These are phyloP conservation scores for Silene noctiflora DNA, from an alignment of 179 eudicot genomes.

Conservation along the genomic window DNA sequence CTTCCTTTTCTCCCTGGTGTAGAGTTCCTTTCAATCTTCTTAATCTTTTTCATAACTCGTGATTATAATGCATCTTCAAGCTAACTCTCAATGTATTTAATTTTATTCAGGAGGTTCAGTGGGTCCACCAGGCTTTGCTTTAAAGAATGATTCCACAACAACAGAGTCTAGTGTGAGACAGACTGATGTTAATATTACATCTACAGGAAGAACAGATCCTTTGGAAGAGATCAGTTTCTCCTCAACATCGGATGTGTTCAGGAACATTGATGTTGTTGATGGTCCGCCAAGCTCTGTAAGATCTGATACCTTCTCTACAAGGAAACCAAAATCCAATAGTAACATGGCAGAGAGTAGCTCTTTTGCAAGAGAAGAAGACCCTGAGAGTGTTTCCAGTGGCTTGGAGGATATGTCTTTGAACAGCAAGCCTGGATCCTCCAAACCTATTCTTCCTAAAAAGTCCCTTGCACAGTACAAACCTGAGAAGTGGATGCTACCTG, in stretches of 20 bases:
- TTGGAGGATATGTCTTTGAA: conserved; percentile 40
- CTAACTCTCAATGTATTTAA: neutral
- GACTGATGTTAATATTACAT: conserved; percentile 7
- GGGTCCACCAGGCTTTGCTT: conserved; percentile 30
- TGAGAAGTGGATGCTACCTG: conserved; percentile 86
- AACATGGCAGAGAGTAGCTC: conserved; percentile 32
- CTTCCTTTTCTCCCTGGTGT: neutral
- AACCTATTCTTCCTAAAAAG: conserved; percentile 36
- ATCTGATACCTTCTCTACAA: conserved; percentile 34
- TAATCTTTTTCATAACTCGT: neutral
- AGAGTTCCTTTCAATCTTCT: neutral
- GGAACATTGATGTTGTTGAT: conserved; percentile 29
- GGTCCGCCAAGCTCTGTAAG: conserved; percentile 36
- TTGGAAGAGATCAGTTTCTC: conserved; percentile 13
- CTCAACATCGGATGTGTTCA: conserved; percentile 29
- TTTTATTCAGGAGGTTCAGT: conserved; percentile 26
- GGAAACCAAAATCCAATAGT: conserved; percentile 27
- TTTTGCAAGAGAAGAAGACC: conserved; percentile 31
- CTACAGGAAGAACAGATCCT: conserved; percentile 24
- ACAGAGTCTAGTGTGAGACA: conserved; percentile 22
- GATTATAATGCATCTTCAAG: conserved; percentile 1
- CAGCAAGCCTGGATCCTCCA: conserved; percentile 45
- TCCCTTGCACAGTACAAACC: conserved; percentile 55
- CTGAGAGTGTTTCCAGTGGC: conserved; percentile 34
- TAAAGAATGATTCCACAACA: conserved; percentile 22